Percentiles rank a stretch among this genome's conserved stretches.
phyloP scores from a whole-genome alignment of 75 land plant genomes.

The Larix kaempferi region DNA sequence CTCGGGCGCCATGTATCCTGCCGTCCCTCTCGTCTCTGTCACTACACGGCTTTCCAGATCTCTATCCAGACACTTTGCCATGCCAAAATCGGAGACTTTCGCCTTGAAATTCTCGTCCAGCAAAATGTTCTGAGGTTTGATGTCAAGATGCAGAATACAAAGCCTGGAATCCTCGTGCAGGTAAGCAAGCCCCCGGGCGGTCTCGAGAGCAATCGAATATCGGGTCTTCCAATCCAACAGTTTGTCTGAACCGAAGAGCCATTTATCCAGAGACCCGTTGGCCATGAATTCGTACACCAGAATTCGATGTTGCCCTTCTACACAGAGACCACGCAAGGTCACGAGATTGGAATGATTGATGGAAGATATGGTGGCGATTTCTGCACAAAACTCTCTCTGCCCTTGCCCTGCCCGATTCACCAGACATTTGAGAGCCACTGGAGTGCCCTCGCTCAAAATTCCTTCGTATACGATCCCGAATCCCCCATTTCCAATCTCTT shows the following conservation, averaged over 20 bases:
- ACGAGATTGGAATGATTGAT: conserved; percentile 30
- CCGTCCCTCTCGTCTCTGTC: conserved; percentile 22
- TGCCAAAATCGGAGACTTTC: conserved; percentile 28
- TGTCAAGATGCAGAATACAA: conserved; percentile 25
- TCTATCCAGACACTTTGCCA: conserved; percentile 16
- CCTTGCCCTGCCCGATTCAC: too few relatives aligned
- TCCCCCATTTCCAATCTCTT: conserved; percentile 6
- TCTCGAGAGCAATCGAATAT: too few relatives aligned
- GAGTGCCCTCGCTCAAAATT: conserved; percentile 15
- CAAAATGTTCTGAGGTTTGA: conserved; percentile 35
- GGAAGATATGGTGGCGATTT: conserved; percentile 10
- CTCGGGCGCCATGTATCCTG: conserved; percentile 32
- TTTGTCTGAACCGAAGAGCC: too few relatives aligned
- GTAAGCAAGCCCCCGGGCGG: too few relatives aligned
- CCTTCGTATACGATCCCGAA: conserved; percentile 12
- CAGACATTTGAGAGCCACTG: conserved; percentile 29
- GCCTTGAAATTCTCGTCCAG: conserved; percentile 25
- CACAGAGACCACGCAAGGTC: conserved; percentile 20
- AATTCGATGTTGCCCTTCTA: too few relatives aligned
- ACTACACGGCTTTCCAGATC: conserved; percentile 13
- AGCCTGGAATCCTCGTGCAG: too few relatives aligned
- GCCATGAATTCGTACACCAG: conserved; percentile 8
- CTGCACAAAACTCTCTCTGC: too few relatives aligned
- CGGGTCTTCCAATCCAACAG: too few relatives aligned
- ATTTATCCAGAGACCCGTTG: too few relatives aligned